These are phyloP conservation scores for Volvox carteri DNA, from an alignment of 163 green algal genomes.

Conservation along the genomic window DNA sequence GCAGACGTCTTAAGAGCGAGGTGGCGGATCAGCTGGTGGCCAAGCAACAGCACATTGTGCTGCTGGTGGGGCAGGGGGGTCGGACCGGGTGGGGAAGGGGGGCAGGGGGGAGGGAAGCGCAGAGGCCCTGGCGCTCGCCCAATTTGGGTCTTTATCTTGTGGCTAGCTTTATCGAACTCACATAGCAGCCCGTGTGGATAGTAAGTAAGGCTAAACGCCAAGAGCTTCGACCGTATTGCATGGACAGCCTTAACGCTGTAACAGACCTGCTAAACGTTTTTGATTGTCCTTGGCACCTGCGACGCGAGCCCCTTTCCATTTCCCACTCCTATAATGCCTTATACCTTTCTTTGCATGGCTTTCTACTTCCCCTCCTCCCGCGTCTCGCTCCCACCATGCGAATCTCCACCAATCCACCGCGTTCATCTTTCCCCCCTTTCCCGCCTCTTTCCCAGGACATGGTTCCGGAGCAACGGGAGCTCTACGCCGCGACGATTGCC, in stretches of 20 bases:
- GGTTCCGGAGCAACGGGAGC: slow-evolving; percentile 44
- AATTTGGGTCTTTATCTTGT: not conserved
- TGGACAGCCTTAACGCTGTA: no score
- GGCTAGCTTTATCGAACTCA: no score
- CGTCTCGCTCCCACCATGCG: no score
- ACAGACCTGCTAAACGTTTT: not conserved
- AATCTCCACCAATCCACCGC: no score
- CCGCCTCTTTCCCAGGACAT: slow-evolving; percentile 61
- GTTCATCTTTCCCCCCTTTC: not conserved
- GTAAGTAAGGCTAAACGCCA: no score
- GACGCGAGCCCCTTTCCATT: no score
- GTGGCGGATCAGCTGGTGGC: slow-evolving; percentile 86
- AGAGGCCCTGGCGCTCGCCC: no score
- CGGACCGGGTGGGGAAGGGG: not conserved
- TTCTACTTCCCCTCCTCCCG: no score
- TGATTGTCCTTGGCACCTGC: no score
- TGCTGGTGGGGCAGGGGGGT: slow-evolving; percentile 37
- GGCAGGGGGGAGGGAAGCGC: not conserved
- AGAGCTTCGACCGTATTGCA: no score
- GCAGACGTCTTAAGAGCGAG: slow-evolving; percentile 89
- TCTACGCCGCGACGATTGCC: slow-evolving; percentile 49
- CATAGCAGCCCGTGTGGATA: no score
- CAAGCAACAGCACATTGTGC: slow-evolving; percentile 73
- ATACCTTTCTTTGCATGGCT: not conserved
- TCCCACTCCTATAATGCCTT: not conserved